phyloP scores from a whole-genome alignment of 164 flowering plant species.

The Platanus orientalis region DNA sequence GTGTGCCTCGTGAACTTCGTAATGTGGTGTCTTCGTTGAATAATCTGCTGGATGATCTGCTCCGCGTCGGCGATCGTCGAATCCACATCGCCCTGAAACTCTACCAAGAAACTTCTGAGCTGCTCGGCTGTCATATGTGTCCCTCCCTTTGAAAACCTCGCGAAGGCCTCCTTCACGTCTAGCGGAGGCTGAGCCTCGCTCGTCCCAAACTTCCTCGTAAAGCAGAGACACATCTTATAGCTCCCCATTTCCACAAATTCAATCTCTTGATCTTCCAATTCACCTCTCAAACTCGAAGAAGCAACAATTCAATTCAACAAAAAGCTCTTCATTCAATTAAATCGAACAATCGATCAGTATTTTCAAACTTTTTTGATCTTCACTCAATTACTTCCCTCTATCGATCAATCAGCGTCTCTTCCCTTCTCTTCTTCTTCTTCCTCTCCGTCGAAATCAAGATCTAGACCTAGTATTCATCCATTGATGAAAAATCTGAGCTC shows the following conservation, averaged over 20 bases:
- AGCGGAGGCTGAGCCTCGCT: constrained; percentile 57
- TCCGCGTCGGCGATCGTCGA: constrained; percentile 39
- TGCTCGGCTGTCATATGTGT: constrained; percentile 53
- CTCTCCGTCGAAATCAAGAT: no score
- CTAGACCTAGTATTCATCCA: no score
- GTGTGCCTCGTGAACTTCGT: constrained; percentile 18
- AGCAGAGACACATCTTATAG: constrained; percentile 68
- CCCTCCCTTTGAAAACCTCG: constrained; percentile 32
- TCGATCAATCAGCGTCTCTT: no score
- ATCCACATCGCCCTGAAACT: constrained; percentile 48
- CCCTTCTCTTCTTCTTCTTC: no score
- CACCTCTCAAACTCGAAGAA: neutral
- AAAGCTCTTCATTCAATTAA: neutral
- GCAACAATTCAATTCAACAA: neutral
- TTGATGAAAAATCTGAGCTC: no score
- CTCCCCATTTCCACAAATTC: constrained; percentile 26
- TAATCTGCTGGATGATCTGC: constrained; percentile 33
- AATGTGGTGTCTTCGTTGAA: constrained; percentile 28
- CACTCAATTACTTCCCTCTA: no score
- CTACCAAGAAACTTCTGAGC: constrained; percentile 53
- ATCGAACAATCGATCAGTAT: no score
- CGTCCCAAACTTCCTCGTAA: constrained; percentile 68
- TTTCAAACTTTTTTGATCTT: no score
- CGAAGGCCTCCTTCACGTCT: constrained; percentile 53
- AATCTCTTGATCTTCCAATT: neutral